These are phyloP conservation scores for Talaromyces piceae DNA, from an alignment of 2,329 filamentous ascomycete genomes.

Conservation along the genomic window DNA sequence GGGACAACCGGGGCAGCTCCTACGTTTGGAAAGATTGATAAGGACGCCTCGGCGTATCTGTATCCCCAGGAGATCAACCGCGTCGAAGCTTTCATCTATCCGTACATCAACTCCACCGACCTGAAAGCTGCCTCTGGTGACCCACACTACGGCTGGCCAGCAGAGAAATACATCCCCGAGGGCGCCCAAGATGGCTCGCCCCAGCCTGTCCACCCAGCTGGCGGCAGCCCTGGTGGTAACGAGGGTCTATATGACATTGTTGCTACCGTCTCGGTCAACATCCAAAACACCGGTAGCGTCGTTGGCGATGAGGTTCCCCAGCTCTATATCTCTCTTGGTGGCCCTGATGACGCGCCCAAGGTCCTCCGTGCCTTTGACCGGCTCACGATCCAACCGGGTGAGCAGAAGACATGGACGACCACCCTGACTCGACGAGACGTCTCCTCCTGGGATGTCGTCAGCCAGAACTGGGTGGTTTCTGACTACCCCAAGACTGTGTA, in stretches of 20 bases:
- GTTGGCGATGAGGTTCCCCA: constrained; percentile 48
- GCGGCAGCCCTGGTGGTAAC: constrained; percentile 55
- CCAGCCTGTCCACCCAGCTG: constrained; percentile 50
- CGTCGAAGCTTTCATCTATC: constrained; percentile 54
- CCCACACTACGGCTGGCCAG: constrained; percentile 46
- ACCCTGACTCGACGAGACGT: constrained; percentile 72
- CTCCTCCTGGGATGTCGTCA: constrained; percentile 71
- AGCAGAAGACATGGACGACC: constrained; percentile 57
- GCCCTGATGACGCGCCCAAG: constrained; percentile 58
- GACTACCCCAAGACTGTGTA: constrained; percentile 52
- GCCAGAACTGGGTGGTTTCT: constrained; percentile 76
- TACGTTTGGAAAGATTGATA: constrained; percentile 43
- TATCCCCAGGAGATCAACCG: constrained; percentile 48
- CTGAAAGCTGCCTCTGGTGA: constrained; percentile 46
- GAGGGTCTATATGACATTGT: constrained; percentile 46
- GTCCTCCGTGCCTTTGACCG: constrained; percentile 76
- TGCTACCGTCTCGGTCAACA: constrained; percentile 41
- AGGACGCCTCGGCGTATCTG: constrained; percentile 45
- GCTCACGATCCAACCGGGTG: constrained; percentile 62
- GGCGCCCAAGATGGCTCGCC: constrained; percentile 46
- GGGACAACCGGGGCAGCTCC: constrained; percentile 50
- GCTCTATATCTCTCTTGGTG: constrained; percentile 71
- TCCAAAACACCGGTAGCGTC: constrained; percentile 45
- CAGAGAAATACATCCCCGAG: constrained; percentile 44
- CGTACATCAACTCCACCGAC: constrained; percentile 56